Evolutionary conservation across 2,329 filamentous ascomycete genomes (phyloP), one percentile per base, ranked within the genome.

Genomic region (Aspergillus felis): DNA sequence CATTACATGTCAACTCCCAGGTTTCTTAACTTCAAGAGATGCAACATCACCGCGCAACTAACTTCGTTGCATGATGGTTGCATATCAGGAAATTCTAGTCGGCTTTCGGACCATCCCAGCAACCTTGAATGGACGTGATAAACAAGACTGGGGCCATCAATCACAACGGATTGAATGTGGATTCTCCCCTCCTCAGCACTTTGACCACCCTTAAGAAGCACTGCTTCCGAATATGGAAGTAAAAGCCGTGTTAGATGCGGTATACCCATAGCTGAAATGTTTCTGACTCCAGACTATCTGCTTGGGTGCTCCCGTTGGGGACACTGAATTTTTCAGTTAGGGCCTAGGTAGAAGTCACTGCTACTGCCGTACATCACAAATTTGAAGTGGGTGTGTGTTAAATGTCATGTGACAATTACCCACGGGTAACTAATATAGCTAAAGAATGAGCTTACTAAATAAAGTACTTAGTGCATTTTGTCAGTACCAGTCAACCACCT

Each of bases 111-210:
- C 55, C 73, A 71, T 3, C 66, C 70, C 47, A 84, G 75, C 56
- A 86, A 82, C 20, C 84, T 74, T 52, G 85, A 78, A 59, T 89
- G 85, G 44, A 92, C 78, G 70, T 90, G 83, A 70, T 93, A 89
- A 1, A 91, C 89, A 27, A 96, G 76, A 2, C 86, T 87, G 4
- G 92, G 91, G 0, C 91, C 92, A 69, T 96, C 92, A 56, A 96
- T 84, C 48, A 86, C 78, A 17, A 82, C 73, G 48, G 71, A 69
- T 5, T 63, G 57, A 28, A 71, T 60, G 24, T 47, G 53, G 9
- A 55, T 57, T 7, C 51, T 29, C 28, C 49, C 53, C 35, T 64
- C 56, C 32, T 64, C 44, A 14, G 24, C 42, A 22, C 50, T 12
- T 35, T 46, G 22, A n/a, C 27, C 27, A n/a, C 44, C 55, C 35